Percentiles rank a stretch among this genome's conserved stretches.
These are phyloP conservation scores for Candida nonsorbophila DNA, from an alignment of 805 yeast species.

Conservation along the genomic window DNA sequence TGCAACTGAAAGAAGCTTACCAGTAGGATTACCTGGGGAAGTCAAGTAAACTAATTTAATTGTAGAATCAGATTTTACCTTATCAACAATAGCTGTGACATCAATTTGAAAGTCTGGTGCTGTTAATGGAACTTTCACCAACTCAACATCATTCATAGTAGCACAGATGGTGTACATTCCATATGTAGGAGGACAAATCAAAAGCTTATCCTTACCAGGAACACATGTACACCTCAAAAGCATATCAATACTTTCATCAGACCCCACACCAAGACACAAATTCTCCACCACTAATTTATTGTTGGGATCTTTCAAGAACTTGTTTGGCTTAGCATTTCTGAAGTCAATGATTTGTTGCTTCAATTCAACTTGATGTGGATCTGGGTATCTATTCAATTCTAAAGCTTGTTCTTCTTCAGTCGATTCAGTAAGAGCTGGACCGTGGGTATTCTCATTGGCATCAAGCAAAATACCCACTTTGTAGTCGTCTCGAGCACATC, in stretches of 20 bases:
- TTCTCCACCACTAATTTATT: slow-evolving; percentile 51
- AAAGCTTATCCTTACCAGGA: slow-evolving; percentile 78
- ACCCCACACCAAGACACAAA: slow-evolving; percentile 91
- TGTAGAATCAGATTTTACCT: slow-evolving; percentile 48
- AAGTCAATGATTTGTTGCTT: slow-evolving; percentile 67
- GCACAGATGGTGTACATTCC: slow-evolving; percentile 97
- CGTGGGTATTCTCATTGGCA: slow-evolving; percentile 95
- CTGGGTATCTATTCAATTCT: slow-evolving; percentile 89
- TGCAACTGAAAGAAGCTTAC: slow-evolving; percentile 47
- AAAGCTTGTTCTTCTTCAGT: slow-evolving; percentile 40
- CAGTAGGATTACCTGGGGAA: slow-evolving; percentile 98
- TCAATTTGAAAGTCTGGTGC: slow-evolving; percentile 52
- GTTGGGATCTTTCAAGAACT: slow-evolving; percentile 6
- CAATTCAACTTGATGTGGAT: slow-evolving; percentile 83
- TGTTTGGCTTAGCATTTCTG: slow-evolving; percentile 52
- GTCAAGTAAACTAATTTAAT: slow-evolving; percentile 81
- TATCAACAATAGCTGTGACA: slow-evolving; percentile 46
- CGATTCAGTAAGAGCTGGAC: slow-evolving; percentile 60
- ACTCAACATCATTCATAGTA: slow-evolving; percentile 77
- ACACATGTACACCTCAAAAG: slow-evolving; percentile 76
- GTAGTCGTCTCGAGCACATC: slow-evolving; percentile 96
- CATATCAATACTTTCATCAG: slow-evolving; percentile 92
- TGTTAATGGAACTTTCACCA: slow-evolving; percentile 66
- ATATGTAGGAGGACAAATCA: slow-evolving; percentile 92
- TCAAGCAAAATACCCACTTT: slow-evolving; percentile 83